phyloP scores from a whole-genome alignment of 1,139 yeast species.

The Magnusiomyces magnusii region DNA sequence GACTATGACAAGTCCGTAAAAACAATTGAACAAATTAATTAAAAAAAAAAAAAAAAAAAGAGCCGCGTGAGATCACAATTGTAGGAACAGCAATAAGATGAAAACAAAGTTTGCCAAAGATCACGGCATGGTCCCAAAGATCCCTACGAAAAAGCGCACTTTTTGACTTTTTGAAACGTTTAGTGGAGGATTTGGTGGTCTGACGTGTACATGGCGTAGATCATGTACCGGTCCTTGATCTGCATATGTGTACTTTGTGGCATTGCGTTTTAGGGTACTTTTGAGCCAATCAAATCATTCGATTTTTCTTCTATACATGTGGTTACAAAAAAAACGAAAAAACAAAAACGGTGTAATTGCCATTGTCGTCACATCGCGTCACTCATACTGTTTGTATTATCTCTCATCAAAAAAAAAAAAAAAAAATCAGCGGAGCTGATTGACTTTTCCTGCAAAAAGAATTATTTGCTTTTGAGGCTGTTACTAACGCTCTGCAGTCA shows the following conservation, averaged over 20 bases:
- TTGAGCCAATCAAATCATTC: constrained; percentile 12
- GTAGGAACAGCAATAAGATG: not conserved
- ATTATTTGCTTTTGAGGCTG: no score
- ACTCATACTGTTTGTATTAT: no score
- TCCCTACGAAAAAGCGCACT: constrained; percentile 5
- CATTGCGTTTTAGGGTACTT: constrained; percentile 13
- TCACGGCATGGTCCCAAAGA: not conserved
- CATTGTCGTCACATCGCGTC: no score
- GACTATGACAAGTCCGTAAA: not conserved
- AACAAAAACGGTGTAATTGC: no score
- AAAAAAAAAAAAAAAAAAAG: not conserved
- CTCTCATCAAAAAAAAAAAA: no score
- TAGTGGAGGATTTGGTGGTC: constrained; percentile 6
- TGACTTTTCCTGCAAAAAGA: no score
- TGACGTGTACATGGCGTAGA: constrained; percentile 7
- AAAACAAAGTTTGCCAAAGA: no score
- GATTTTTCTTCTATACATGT: not conserved
- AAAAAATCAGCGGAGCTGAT: no score
- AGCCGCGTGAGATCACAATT: not conserved
- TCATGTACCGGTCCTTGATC: constrained; percentile 9
- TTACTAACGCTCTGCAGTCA: no score
- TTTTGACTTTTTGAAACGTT: not conserved
- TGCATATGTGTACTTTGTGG: constrained; percentile 13
- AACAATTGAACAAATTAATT: not conserved
- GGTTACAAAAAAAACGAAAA: no score